Conservation (phyloP, 1,284 basidiomycete genomes). For the Fomitopsis pinicola region DNA sequence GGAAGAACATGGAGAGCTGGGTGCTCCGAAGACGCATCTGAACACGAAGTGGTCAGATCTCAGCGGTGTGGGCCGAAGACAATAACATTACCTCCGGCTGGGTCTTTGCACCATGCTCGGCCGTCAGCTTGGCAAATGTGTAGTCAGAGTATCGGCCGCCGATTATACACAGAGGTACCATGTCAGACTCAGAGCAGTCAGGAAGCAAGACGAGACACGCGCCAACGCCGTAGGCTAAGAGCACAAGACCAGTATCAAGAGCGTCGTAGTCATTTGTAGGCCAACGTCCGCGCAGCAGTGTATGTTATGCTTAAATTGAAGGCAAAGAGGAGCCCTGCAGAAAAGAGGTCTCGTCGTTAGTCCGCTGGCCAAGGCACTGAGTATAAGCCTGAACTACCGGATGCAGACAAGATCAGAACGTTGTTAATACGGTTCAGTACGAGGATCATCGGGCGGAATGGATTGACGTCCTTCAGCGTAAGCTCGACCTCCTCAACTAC, state of each 20-base stretch:
- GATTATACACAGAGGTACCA: slow-evolving; percentile 30
- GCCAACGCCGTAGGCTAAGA: slow-evolving; percentile 73
- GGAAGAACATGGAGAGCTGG: slow-evolving; percentile 47
- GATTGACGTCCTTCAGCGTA: slow-evolving; percentile 69
- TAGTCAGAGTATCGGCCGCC: slow-evolving; percentile 80
- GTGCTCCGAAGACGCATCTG: slow-evolving; percentile 77
- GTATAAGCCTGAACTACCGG: slow-evolving; percentile 42
- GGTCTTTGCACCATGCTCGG: slow-evolving; percentile 54
- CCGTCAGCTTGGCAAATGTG: slow-evolving; percentile 51
- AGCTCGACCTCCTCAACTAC: slow-evolving; percentile 43
- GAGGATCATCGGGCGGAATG: slow-evolving; percentile 53
- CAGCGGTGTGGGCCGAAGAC: background rate
- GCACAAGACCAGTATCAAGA: slow-evolving; percentile 69
- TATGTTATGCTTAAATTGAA: slow-evolving; percentile 69
- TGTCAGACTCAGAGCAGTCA: no score
- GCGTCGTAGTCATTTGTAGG: slow-evolving; percentile 54
- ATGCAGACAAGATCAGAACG: slow-evolving; percentile 59
- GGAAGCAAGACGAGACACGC: slow-evolving; percentile 11
- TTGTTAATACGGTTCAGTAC: slow-evolving; percentile 67
- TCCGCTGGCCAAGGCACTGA: no score
- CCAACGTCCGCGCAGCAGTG: slow-evolving; percentile 69
- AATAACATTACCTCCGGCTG: slow-evolving; percentile 56
- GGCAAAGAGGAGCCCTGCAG: slow-evolving; percentile 38
- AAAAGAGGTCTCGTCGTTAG: no score
- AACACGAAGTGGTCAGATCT: background rate